Conservation (phyloP, 2,329 filamentous ascomycete genomes). For the Parastagonospora avenae region DNA sequence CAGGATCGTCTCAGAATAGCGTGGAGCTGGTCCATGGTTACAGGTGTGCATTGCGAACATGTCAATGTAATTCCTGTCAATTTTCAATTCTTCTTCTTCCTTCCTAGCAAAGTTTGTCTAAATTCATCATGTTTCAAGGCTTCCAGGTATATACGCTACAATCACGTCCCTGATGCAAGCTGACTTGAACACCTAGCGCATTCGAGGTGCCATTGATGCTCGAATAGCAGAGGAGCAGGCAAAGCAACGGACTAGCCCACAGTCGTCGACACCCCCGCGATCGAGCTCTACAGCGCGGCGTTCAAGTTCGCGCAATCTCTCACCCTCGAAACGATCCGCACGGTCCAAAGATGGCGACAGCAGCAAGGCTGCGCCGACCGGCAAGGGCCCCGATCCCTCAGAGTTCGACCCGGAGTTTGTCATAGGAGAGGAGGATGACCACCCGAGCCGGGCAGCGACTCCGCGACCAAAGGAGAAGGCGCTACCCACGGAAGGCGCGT, state of each 20-base stretch:
- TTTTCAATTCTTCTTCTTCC: slow-evolving; percentile 9
- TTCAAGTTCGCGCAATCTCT: slow-evolving; percentile 51
- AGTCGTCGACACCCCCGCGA: slow-evolving; percentile 49
- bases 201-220: slow-evolving; percentile 83
- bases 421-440: slow-evolving; percentile 79
- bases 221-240: slow-evolving; percentile 92
- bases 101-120: slow-evolving; percentile 13
- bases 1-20: slow-evolving; percentile 24
- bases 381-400: slow-evolving; percentile 75
- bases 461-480: slow-evolving; percentile 57
- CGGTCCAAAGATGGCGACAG: slow-evolving; percentile 40
- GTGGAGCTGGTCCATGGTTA: slow-evolving; percentile 19
- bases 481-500: slow-evolving; percentile 23
- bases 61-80: slow-evolving; percentile 5
- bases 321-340: slow-evolving; percentile 42
- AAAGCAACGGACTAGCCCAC: slow-evolving; percentile 63
- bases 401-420: slow-evolving; percentile 88
- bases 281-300: slow-evolving; percentile 53
- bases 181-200: slow-evolving; percentile 60
- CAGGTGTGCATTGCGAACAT: slow-evolving; percentile 22
- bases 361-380: slow-evolving; percentile 48
- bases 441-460: slow-evolving; percentile 65
- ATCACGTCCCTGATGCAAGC: slow-evolving; percentile 8
- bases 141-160: slow-evolving; percentile 24
- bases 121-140: slow-evolving; percentile 43